These are phyloP conservation scores for Cercophora scortea DNA, from an alignment of 495 filamentous ascomycete species.

Conservation along the genomic window DNA sequence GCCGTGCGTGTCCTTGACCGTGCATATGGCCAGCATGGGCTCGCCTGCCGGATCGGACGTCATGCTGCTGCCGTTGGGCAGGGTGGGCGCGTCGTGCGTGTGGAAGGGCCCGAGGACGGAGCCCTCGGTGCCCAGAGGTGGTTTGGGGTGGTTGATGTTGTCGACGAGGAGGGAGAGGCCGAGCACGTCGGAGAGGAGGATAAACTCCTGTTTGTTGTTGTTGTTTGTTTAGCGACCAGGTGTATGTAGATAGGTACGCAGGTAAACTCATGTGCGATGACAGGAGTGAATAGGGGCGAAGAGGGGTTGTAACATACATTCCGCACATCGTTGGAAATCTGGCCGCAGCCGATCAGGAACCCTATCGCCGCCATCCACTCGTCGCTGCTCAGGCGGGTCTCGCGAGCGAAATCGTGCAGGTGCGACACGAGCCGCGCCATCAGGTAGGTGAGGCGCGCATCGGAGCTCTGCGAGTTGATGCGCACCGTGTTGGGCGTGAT, in stretches of 20 bases:
- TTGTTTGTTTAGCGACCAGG: neutral
- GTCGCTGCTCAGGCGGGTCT: slow-evolving; percentile 66
- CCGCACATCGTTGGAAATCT: slow-evolving; percentile 65
- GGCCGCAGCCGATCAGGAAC: slow-evolving; percentile 66
- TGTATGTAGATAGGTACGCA: too few species aligned
- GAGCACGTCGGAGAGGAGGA: slow-evolving; percentile 85
- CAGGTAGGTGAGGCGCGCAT: slow-evolving; percentile 62
- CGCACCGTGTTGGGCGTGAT: slow-evolving; percentile 70
- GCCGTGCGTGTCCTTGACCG: slow-evolving; percentile 59
- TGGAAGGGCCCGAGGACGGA: slow-evolving; percentile 92
- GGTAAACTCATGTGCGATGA: too few species aligned
- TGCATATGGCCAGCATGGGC: slow-evolving; percentile 71
- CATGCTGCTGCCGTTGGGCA: slow-evolving; percentile 59
- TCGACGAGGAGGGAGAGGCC: slow-evolving; percentile 87
- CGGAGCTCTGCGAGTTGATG: slow-evolving; percentile 63
- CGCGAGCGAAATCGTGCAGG: slow-evolving; percentile 76
- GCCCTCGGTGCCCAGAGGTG: slow-evolving; percentile 65
- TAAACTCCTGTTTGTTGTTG: slow-evolving; percentile 67
- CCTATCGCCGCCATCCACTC: slow-evolving; percentile 72
- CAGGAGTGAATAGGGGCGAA: neutral
- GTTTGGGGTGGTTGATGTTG: slow-evolving; percentile 87
- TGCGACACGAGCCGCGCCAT: slow-evolving; percentile 69
- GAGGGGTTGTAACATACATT: slow-evolving; percentile 11
- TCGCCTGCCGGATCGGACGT: slow-evolving; percentile 62
- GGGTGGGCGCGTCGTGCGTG: slow-evolving; percentile 72